These are phyloP conservation scores for Heritiera fomes DNA, from an alignment of 345 rosid genomes.

Conservation along the genomic window DNA sequence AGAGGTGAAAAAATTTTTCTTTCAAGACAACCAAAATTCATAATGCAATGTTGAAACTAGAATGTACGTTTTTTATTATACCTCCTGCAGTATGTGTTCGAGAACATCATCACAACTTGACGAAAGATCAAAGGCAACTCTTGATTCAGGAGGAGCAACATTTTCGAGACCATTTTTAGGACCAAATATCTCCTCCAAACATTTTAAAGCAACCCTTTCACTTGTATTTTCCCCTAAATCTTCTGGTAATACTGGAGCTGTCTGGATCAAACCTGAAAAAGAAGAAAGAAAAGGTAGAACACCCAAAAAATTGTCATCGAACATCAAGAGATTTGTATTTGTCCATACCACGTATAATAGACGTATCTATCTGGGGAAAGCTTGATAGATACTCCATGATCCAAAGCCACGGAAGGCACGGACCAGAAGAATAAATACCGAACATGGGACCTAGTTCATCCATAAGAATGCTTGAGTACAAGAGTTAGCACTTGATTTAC, in stretches of 20 bases:
- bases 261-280: constrained; percentile 45
- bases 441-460: constrained; percentile 13
- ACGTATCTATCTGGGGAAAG: constrained; percentile 34
- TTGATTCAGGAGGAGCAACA: constrained; percentile 27
- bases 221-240: constrained; percentile 32
- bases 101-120: constrained; percentile 52
- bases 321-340: not conserved
- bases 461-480: not conserved
- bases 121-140: constrained; percentile 34
- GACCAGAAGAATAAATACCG: constrained; percentile 22
- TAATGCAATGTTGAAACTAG: not conserved
- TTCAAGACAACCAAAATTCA: not conserved
- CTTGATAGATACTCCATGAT: constrained; percentile 54
- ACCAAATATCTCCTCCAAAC: constrained; percentile 55
- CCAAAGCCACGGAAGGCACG: constrained; percentile 51
- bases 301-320: not conserved
- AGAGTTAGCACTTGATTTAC: not conserved
- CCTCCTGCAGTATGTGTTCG: constrained; percentile 37
- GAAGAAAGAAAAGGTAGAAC: not conserved
- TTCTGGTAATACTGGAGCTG: constrained; percentile 39
- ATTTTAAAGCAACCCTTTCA: constrained; percentile 61
- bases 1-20: not conserved
- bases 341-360: constrained; percentile 46
- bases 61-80: constrained; percentile 12
- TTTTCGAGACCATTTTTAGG: constrained; percentile 7